Base-by-base conservation (phyloP, 1,139 yeast species). In the Torulaspora pretoriensis region DNA sequence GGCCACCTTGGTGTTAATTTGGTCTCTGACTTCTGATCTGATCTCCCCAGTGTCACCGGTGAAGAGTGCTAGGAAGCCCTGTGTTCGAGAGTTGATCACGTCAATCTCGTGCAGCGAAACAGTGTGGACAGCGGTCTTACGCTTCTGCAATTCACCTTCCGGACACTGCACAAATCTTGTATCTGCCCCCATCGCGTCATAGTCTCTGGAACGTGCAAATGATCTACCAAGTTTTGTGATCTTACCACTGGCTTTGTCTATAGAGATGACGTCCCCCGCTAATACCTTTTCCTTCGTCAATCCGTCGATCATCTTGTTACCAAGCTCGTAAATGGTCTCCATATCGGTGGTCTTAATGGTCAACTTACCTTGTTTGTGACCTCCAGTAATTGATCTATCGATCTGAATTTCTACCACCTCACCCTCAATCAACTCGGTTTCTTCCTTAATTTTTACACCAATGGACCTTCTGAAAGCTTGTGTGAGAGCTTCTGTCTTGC, bases 181-280 rank as follows among this genome's bases (percentile, higher is more conserved):
- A 59, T 94, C 97, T 37, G 97, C 95, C 5, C 98, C 97, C 97
- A 92, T 92, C 33, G 98, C 98, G 68, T 94, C 99, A 68, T 92
- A 94, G 68, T 94, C 98, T 63, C 98, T 77, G 3, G 97, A 95
- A 57, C 98, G 78, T 8, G 97, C 83, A 67, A 88, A 92, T 1
- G 97, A 89, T 65, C 96, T 81, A 49, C 99, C 99, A 53, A 94
- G 75, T 68, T 90, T 92, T 40, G 95, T 81, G 59, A 92, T 87
- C 61, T 89, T 88, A 43, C 98, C 99, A 47, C 89, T 80, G 2
- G 97, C 90, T 69, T 92, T 92, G 68, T 94, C 98, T 64, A 94
- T 89, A 16, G 95, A 83, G 52, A 94, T 85, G 43, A 94, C 95
- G 69, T 94, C 99, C 45, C 99, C 99, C 2, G 98, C 98, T 58